These are phyloP conservation scores for Phytopythium kandeliae DNA, from an alignment of 352 stramenopile species.

Conservation along the genomic window DNA sequence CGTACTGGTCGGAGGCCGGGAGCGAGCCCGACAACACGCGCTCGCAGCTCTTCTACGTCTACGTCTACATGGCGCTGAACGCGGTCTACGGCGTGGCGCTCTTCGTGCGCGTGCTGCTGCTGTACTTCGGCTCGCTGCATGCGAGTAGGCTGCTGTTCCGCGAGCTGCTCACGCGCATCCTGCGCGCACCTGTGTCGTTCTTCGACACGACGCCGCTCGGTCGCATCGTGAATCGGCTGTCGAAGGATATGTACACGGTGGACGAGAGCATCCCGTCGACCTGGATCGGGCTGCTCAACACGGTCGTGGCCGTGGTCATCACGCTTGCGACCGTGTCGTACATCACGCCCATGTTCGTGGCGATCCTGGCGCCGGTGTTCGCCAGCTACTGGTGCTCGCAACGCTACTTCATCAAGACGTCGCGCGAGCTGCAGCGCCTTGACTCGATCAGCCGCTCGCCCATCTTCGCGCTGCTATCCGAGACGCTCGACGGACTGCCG, in stretches of 20 bases:
- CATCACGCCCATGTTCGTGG: slow-evolving; percentile 47
- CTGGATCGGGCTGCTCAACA: slow-evolving; percentile 38
- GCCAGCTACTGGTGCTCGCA: slow-evolving; percentile 48
- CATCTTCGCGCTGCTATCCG: slow-evolving; percentile 93
- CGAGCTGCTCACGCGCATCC: slow-evolving; percentile 45
- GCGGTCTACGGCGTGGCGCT: slow-evolving; percentile 42
- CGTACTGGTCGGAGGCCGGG: slow-evolving; percentile 88
- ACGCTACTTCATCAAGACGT: slow-evolving; percentile 91
- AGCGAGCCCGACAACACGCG: slow-evolving; percentile 27
- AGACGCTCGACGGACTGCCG: slow-evolving; percentile 91
- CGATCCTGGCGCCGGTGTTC: slow-evolving; percentile 53
- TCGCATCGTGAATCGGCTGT: slow-evolving; percentile 59
- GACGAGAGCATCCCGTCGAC: slow-evolving; percentile 49
- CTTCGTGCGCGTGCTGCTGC: slow-evolving; percentile 49
- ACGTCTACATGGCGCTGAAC: slow-evolving; percentile 81
- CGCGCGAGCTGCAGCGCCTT: slow-evolving; percentile 92
- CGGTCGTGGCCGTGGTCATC: slow-evolving; percentile 38
- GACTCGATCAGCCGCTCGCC: slow-evolving; percentile 90
- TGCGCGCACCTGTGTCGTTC: slow-evolving; percentile 59
- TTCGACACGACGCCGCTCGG: slow-evolving; percentile 67
- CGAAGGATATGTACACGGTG: slow-evolving; percentile 62
- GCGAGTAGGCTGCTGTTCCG: slow-evolving; percentile 60
- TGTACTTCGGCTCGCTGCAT: slow-evolving; percentile 58
- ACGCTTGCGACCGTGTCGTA: slow-evolving; percentile 48
- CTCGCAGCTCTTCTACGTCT: slow-evolving; percentile 77